Percentiles rank a stretch among this genome's conserved stretches.
Evolutionary conservation across 305 asterid species (phyloP).

Genomic region (Withania somnifera): DNA sequence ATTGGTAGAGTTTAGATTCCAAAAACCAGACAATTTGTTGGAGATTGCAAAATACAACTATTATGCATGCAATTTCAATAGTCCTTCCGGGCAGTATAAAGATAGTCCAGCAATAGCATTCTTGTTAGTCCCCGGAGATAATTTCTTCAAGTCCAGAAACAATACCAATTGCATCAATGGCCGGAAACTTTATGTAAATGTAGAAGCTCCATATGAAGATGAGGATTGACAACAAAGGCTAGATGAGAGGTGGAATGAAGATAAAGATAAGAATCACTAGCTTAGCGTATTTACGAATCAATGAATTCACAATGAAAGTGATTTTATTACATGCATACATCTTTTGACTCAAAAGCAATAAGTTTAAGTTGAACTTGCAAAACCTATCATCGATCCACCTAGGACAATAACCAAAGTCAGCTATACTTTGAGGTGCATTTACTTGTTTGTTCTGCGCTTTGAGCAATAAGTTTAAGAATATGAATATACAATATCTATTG

Average conservation of each 20-base stretch:
- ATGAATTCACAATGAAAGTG: neutral
- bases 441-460: no score
- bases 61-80: neutral
- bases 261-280: no score
- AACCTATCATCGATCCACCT: neutral
- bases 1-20: neutral
- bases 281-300: no score
- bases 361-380: neutral
- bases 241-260: neutral
- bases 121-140: neutral
- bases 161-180: neutral
- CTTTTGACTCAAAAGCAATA: neutral
- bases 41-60: neutral
- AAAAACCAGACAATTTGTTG: neutral
- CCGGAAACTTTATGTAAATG: neutral
- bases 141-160: neutral
- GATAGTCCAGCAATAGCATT: neutral
- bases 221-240: no score
- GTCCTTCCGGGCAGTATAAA: neutral
- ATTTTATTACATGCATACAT: neutral
- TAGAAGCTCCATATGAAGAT: neutral
- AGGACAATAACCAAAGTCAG: neutral
- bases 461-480: no score
- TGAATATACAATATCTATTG: neutral
- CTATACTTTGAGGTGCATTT: neutral